Base-by-base conservation (phyloP, 2,329 filamentous ascomycete genomes). In the Waltergamsia citrina region DNA sequence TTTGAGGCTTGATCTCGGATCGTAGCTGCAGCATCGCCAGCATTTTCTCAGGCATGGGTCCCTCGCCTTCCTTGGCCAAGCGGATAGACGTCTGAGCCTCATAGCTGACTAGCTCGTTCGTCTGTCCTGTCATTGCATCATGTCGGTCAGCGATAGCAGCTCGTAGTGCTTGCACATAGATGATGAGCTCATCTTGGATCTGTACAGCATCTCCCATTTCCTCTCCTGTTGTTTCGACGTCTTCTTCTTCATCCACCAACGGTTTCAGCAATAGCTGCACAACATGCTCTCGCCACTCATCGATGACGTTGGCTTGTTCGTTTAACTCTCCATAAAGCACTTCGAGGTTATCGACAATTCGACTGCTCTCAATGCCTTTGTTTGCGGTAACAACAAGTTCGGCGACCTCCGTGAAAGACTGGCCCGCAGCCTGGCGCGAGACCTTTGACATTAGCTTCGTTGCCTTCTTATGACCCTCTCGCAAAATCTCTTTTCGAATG, bases 201-300 rank as follows among this genome's bases (percentile, higher is more conserved):
- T 85, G 85, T 1, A 87, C 85, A 1, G 90, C 94, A 21, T 84
- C 75, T 44, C 86, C 83, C 41, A 94, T 92, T 52, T 96, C 92
- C 38, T 95, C 81, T 17, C 92, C 92, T 9, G 86, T 90, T 3
- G 78, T 71, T 38, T 94, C 85, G 8, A 71, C 58, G 12, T 64
- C 64, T 1, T 77, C 76, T 26, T 94, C 86, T 48, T 92, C 78
- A 45, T 96, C 92, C 14, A 96, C 76, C 2, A 96, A 67, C 0
- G 85, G 77, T 39, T 78, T 71, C 9, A 83, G 60, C 8, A 95
- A 66, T 15, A 90, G 71, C 35, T 81, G 70, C 14, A 85, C 69
- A 38, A 88, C 78, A 27, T 76, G 67, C 37, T 81, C 70, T 27
- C 87, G 76, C 85, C 84, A 93, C 31, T 79, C 69, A 30, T 83